Base-by-base conservation (phyloP, 768 basidiomycete genomes). In the Infundibulicybe gibba region DNA sequence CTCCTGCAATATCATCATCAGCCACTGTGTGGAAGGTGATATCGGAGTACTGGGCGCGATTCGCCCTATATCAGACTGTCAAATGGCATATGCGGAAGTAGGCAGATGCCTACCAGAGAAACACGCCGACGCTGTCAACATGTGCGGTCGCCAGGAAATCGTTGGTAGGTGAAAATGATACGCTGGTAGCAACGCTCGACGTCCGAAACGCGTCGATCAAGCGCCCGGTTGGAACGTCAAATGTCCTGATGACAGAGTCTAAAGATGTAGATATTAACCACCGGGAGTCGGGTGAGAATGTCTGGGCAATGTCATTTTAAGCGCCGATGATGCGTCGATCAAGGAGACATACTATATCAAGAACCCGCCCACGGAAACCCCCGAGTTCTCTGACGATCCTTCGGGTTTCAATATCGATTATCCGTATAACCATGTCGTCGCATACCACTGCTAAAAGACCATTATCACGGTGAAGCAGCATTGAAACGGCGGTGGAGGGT, bases 61-160 rank as follows among this genome's bases (percentile, higher is more conserved):
- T 98, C 11, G 94, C 92, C 94, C 89, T 93, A 50, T 43, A 53
- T 3, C 14, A 19, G 35, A n/a, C 35, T 38, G 35, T 38, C 17
- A 43, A 20, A 46, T 32, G 14, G 33, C 30, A 46, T 50, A 40
- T 21, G 37, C 17, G 12, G 6, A 19, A 14, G n/a, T 17, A 12
- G 45, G 19, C 16, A 37, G 42, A 13, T 3, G 45, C 77, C 46
- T 49, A 87, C 93, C 97, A 99, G n/a, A 99, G 77, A 64, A 87
- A 94, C 2, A 99, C 78, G 10, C 94, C 97, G 44, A 97, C 86
- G 49, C 85, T 93, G 55, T 97, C 94, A 5, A 97, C 83, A 61
- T 99, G 97, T 0, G 91, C 76, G 9, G 94, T 94, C 1, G 97
- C 97, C 51, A 99, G 68, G 70, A 99, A 98, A 63, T 98, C 97